Base-by-base conservation (phyloP, 2,329 filamentous ascomycete genomes). In the Penicillium sp. region DNA sequence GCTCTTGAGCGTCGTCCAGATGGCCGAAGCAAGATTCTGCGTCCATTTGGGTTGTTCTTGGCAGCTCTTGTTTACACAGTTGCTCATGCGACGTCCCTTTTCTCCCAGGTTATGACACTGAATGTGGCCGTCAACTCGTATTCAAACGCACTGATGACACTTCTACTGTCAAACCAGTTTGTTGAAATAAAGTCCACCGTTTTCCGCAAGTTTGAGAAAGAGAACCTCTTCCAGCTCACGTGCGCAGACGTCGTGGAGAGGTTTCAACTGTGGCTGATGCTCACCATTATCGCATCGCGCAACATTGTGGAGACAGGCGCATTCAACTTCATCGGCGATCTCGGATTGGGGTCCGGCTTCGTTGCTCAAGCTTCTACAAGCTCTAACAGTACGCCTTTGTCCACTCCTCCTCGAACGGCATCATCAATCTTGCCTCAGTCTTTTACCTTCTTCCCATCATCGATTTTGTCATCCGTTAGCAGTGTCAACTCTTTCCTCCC, bases 91-190 rank as follows among this genome's bases (percentile, higher is more conserved):
- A 88, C 92, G 0, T 88, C 92, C 0, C 81, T 99, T 0, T 98
- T 99, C 76, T 98, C 96, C 74, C 95, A 99, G 71, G 94, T 98
- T 66, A 96, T 99, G 68, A 96, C 95, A 0, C 84, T 99, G 55
- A 99, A 99, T 64, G 96, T 99, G 3, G 95, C 95, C 0, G 94
- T 99, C 68, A 99, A 99, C 76, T 97, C 94, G 0, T 99, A 99
- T 76, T 97, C 93, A 0, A 99, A 99, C 71, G 94, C 95, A 0
- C 81, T 99, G 4, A 82, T 99, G 36, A 97, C 95, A 0, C 84
- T 99, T 0, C 82, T 99, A 2, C 86, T 99, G 73, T 97, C 93
- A 6, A 99, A 98, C 71, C 96, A 99, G 72, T 99, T 99, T 69
- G 95, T 99, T 44, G 95, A 99, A 78, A 96, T 99, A 81, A 99